Evolutionary conservation across 495 filamentous ascomycete genomes (phyloP).

Genomic region (Podospora comata): DNA sequence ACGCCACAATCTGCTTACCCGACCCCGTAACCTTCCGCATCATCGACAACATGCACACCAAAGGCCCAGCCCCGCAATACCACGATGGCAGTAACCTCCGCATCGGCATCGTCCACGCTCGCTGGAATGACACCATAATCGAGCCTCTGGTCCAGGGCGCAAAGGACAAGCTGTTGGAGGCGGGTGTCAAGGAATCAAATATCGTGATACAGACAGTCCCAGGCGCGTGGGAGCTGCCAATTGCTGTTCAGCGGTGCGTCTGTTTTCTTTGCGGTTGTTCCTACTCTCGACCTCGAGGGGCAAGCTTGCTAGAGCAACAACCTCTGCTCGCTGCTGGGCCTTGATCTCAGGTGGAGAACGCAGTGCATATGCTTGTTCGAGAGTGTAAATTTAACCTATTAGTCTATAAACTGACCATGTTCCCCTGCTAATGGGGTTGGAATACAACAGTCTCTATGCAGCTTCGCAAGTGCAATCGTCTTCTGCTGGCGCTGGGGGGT

Average conservation of each 20-base stretch:
- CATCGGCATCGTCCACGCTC: constrained; percentile 90
- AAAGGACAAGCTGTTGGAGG: constrained; percentile 48
- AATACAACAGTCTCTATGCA: constrained; percentile 63
- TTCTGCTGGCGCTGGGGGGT: constrained; percentile 55
- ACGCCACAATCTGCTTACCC: too few relatives aligned
- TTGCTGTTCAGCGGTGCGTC: constrained; percentile 74
- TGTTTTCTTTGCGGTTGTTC: not conserved
- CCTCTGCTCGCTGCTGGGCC: not conserved
- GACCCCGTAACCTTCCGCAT: not conserved
- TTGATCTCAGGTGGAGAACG: not conserved
- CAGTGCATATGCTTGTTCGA: not conserved
- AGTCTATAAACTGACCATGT: not conserved
- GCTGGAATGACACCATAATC: constrained; percentile 83
- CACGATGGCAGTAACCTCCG: constrained; percentile 74
- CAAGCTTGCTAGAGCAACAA: not conserved
- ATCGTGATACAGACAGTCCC: constrained; percentile 87
- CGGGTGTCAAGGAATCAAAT: constrained; percentile 82
- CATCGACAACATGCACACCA: constrained; percentile 36
- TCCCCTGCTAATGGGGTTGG: not conserved
- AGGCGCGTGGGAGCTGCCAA: constrained; percentile 89
- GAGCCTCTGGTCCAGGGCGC: constrained; percentile 70
- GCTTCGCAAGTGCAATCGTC: constrained; percentile 84
- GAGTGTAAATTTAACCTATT: not conserved
- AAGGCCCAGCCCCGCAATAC: constrained; percentile 45
- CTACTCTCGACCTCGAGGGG: not conserved